A percentile compares a stretch with the other conserved stretches of the same genome.
Evolutionary conservation across 2,329 filamentous ascomycete genomes (phyloP).

Genomic region (Calonectria pauciramosa): DNA sequence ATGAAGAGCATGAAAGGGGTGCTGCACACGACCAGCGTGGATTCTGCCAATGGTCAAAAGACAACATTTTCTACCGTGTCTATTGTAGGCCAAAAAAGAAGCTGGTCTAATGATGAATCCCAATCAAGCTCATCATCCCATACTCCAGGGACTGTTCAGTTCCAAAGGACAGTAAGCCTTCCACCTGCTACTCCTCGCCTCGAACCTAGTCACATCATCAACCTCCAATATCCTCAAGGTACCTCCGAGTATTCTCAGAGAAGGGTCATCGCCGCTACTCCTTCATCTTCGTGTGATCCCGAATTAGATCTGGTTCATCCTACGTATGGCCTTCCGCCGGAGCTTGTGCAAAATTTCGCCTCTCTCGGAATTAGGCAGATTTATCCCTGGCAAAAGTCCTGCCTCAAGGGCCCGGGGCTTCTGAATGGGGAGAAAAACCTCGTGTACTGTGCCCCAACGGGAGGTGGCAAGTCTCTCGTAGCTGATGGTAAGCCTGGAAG

Average conservation of each 20-base stretch:
- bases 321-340: constrained; percentile 71
- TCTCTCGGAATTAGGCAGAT: constrained; percentile 78
- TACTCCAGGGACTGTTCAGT: constrained; percentile 39
- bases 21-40: constrained; percentile 65
- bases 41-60: constrained; percentile 57
- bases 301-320: constrained; percentile 73
- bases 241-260: constrained; percentile 71
- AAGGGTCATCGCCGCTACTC: constrained; percentile 65
- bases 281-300: constrained; percentile 64
- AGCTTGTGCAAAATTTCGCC: constrained; percentile 75
- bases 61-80: constrained; percentile 56
- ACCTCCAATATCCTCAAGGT: constrained; percentile 42
- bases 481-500: constrained; percentile 64
- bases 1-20: constrained; percentile 59
- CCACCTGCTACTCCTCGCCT: constrained; percentile 49
- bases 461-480: constrained; percentile 83
- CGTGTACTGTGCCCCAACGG: constrained; percentile 85
- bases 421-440: constrained; percentile 76
- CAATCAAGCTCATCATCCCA: constrained; percentile 23
- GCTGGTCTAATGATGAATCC: constrained; percentile 43
- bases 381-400: constrained; percentile 85
- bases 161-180: constrained; percentile 52
- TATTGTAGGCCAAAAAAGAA: constrained; percentile 65
- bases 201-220: constrained; percentile 62
- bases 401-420: constrained; percentile 76